phyloP scores from a whole-genome alignment of 805 yeast genomes.

The Saccharomycopsis fodiens region DNA sequence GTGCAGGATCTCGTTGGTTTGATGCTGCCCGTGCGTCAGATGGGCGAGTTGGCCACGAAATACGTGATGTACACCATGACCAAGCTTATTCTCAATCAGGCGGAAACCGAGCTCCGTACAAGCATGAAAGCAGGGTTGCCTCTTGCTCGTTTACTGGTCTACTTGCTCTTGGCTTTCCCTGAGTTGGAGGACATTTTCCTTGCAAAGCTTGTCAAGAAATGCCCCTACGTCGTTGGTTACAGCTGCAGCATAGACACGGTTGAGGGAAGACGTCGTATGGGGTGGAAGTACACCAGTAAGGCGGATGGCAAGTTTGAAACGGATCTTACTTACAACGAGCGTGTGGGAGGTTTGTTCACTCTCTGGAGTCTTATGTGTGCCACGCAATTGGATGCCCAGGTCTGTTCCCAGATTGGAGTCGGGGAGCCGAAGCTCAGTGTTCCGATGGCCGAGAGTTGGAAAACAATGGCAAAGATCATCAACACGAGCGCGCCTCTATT shows the following conservation, averaged over 20 bases:
- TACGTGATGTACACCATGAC: constrained; percentile 82
- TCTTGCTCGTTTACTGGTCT: constrained; percentile 56
- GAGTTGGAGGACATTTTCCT: constrained; percentile 35
- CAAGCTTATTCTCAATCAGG: constrained; percentile 81
- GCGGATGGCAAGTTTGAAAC: constrained; percentile 34
- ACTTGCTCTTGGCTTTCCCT: constrained; percentile 42
- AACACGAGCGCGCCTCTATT: constrained; percentile 47
- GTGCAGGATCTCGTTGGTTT: constrained; percentile 42
- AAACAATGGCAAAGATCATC: constrained; percentile 58
- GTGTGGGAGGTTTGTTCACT: constrained; percentile 80
- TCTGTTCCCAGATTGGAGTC: constrained; percentile 26
- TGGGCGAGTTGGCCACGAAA: constrained; percentile 44
- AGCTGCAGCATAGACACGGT: constrained; percentile 70
- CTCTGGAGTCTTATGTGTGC: constrained; percentile 59
- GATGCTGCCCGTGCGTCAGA: constrained; percentile 38
- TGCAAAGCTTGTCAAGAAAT: constrained; percentile 85
- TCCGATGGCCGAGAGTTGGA: constrained; percentile 59
- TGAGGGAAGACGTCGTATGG: constrained; percentile 79
- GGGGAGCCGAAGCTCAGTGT: constrained; percentile 31
- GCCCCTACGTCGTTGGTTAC: constrained; percentile 83
- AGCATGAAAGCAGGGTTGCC: constrained; percentile 75
- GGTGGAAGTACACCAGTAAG: constrained; percentile 56
- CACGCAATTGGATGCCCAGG: constrained; percentile 1
- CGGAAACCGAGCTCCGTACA: constrained; percentile 85
- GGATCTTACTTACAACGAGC: constrained; percentile 67